These are phyloP conservation scores for Aspergillus persii DNA, from an alignment of 2,329 filamentous ascomycete species.

Conservation along the genomic window DNA sequence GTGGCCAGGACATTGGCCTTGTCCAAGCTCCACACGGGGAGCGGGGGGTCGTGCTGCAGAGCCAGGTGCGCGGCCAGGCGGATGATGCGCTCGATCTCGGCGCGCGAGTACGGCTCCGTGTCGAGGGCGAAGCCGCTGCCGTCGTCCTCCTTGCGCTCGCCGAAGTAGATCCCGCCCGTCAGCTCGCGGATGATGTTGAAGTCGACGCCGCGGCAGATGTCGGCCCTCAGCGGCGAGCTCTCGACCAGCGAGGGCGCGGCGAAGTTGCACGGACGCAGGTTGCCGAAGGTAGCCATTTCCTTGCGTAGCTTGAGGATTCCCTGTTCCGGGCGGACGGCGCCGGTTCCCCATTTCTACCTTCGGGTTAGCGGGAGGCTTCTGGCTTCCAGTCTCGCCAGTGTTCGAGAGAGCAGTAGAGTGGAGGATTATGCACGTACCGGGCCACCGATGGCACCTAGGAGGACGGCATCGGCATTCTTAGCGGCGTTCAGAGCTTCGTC, in stretches of 20 bases:
- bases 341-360: constrained; percentile 80
- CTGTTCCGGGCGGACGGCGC: constrained; percentile 83
- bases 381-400: neutral
- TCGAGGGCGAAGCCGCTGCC: constrained; percentile 77
- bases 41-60: constrained; percentile 69
- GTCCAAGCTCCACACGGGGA: constrained; percentile 81
- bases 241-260: constrained; percentile 81
- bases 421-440: constrained; percentile 53
- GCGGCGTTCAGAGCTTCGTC: constrained; percentile 79
- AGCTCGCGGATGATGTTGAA: constrained; percentile 91
- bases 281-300: constrained; percentile 90
- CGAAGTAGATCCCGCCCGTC: constrained; percentile 94
- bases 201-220: constrained; percentile 82
- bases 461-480: constrained; percentile 81
- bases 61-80: constrained; percentile 80
- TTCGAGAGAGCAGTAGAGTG: neutral
- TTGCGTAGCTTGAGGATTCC: constrained; percentile 88
- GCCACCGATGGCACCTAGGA: constrained; percentile 92
- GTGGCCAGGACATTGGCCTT: constrained; percentile 97
- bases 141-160: constrained; percentile 73
- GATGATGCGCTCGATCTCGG: constrained; percentile 85
- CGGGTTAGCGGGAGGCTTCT: neutral
- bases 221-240: constrained; percentile 79
- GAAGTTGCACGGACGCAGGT: constrained; percentile 95
- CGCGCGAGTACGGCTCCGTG: constrained; percentile 79